phyloP scores from a whole-genome alignment of 1,284 basidiomycete species.

The Moniliophthora roreri region DNA sequence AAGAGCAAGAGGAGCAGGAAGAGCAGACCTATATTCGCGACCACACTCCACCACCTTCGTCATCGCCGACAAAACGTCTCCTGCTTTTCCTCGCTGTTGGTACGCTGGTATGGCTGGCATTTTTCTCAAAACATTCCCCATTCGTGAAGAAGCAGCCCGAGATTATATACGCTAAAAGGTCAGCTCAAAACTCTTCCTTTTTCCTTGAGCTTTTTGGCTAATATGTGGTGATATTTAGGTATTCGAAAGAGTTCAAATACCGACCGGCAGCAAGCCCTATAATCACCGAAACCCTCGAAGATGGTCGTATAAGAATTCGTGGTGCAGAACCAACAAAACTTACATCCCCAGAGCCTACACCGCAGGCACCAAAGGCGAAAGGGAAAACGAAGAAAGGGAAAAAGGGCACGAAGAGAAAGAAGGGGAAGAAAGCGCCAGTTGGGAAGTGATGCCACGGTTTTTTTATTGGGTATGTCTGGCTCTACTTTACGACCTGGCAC shows the following conservation, averaged over 20 bases:
- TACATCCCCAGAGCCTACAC: slow-evolving; percentile 23
- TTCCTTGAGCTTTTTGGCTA: neutral
- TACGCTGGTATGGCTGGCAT: slow-evolving; percentile 43
- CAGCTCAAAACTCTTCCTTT: slow-evolving; percentile 12
- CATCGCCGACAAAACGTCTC: slow-evolving; percentile 46
- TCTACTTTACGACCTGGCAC: no score
- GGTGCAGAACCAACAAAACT: slow-evolving; percentile 47
- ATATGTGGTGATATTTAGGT: slow-evolving; percentile 40
- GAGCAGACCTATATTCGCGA: slow-evolving; percentile 30
- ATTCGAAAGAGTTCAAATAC: slow-evolving; percentile 64
- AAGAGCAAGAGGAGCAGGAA: neutral
- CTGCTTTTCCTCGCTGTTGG: slow-evolving; percentile 43
- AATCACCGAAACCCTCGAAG: slow-evolving; percentile 59
- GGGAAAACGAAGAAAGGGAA: slow-evolving; percentile 16
- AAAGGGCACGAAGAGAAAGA: slow-evolving; percentile 20
- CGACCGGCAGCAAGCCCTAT: slow-evolving; percentile 70
- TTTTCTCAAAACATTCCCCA: slow-evolving; percentile 30
- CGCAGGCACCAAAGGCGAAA: slow-evolving; percentile 10
- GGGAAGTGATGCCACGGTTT: slow-evolving; percentile 23
- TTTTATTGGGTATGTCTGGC: no score
- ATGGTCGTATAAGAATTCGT: slow-evolving; percentile 53
- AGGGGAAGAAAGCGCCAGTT: slow-evolving; percentile 9
- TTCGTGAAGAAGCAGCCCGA: slow-evolving; percentile 27
- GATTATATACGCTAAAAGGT: slow-evolving; percentile 52
- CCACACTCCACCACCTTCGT: slow-evolving; percentile 46